Evolutionary conservation across 768 basidiomycete species (phyloP).

Genomic region (Piloderma croceum): DNA sequence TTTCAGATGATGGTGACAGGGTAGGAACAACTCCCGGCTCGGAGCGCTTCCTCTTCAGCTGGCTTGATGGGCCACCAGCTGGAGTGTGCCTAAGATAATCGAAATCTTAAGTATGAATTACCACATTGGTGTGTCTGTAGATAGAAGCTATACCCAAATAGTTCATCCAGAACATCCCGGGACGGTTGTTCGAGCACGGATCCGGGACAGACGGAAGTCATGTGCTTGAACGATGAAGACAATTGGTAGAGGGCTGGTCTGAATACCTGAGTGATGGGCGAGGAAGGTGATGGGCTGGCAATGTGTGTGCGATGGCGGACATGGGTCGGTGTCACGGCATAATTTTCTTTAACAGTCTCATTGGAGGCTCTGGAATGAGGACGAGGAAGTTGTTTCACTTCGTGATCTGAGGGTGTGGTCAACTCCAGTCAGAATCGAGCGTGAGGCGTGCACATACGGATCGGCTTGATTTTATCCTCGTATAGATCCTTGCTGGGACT

Average conservation of each 20-base stretch:
- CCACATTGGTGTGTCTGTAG: not conserved
- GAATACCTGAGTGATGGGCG: too few relatives aligned
- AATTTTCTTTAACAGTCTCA: too few relatives aligned
- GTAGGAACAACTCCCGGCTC: not conserved
- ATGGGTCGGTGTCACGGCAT: too few relatives aligned
- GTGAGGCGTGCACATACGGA: not conserved
- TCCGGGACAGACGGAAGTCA: too few relatives aligned
- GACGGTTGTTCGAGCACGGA: too few relatives aligned
- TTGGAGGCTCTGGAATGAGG: too few relatives aligned
- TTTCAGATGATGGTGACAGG: constrained; percentile 28
- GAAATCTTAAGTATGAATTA: not conserved
- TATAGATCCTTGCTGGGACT: not conserved
- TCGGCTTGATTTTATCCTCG: not conserved
- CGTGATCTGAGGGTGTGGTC: not conserved
- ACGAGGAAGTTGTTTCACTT: too few relatives aligned
- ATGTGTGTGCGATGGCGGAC: too few relatives aligned
- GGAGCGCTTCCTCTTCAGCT: not conserved
- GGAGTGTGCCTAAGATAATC: not conserved
- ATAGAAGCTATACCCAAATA: not conserved
- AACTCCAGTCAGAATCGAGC: not conserved
- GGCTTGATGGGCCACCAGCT: not conserved
- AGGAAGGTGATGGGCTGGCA: too few relatives aligned
- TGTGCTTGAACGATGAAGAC: too few relatives aligned
- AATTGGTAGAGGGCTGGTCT: too few relatives aligned
- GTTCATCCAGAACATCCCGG: not conserved